Conservation (phyloP, 2,329 filamentous ascomycete genomes). For the Tympanopsis confertula region DNA sequence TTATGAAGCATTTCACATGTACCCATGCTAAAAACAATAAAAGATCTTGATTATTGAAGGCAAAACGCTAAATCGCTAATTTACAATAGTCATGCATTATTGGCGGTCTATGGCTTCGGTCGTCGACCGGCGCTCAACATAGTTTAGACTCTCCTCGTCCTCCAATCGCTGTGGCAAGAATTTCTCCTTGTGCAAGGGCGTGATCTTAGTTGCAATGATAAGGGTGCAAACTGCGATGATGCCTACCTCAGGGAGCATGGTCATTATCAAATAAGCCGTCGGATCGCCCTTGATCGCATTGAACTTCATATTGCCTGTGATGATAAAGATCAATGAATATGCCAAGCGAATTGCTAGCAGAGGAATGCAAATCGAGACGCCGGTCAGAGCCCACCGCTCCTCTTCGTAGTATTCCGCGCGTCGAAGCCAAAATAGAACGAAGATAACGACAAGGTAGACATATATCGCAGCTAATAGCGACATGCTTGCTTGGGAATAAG, state of each 20-base stretch:
- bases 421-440: conserved; percentile 3
- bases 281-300: conserved; percentile 7
- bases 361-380: conserved; percentile 5
- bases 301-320: conserved; percentile 6
- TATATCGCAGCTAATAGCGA: conserved; percentile 8
- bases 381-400: conserved; percentile 4
- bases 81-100: too few species aligned
- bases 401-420: conserved; percentile 3
- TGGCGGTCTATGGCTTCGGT: too few species aligned
- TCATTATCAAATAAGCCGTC: conserved; percentile 6
- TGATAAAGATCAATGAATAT: conserved; percentile 7
- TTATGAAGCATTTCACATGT: too few species aligned
- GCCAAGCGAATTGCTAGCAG: conserved; percentile 7
- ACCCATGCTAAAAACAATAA: too few species aligned
- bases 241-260: conserved; percentile 5
- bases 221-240: too few species aligned
- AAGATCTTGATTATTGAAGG: too few species aligned
- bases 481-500: conserved; percentile 6
- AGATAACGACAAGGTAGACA: conserved; percentile 6
- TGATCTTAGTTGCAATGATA: too few species aligned
- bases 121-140: too few species aligned
- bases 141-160: too few species aligned
- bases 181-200: too few species aligned
- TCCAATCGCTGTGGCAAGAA: too few species aligned
- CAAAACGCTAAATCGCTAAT: too few species aligned